Evolutionary conservation across 345 rosid genomes (phyloP), one percentile per base, ranked within the genome.

Genomic region (Turritis glabra): DNA sequence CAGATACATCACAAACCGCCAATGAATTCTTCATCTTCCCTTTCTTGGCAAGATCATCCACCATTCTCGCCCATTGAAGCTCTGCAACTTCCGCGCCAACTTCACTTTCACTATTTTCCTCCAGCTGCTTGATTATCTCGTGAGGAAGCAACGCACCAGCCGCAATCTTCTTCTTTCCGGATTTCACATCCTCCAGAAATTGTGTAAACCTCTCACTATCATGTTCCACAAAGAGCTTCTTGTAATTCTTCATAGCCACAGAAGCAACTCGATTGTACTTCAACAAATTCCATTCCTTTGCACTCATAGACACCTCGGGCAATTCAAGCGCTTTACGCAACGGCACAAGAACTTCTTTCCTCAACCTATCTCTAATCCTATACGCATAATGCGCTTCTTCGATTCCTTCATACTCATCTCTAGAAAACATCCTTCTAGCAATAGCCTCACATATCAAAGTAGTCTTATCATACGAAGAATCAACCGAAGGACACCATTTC

Each of bases 401-500:
- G 2, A 70, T 43, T 0, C 64, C 79, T 27, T 79, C 14, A 9
- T 75, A 74, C 19, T 79, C 82, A 1, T 74, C 79, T 37, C 79
- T 71, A 75, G 54, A 35, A 21, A 79, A 79, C 2, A 79, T 46
- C 21, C 64, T 74, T 44, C 76, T 74, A 40, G 72, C 79, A 2
- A 79, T 70, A 0, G 76, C 72, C 72, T 79, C 82, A 15, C 79
- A 79, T 57, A 79, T 64, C 79, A 79, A 64, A 37, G 60, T 74
- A 27, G 76, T 14, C 63, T 70, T 69, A 50, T 70, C 82, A 43
- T 54, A 79, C 3, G 76, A 74, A 3, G 82, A 79, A 47, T 79
- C 82, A 63, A 74, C 55, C 5, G 73, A 69, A 23, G 79, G 82
- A 56, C 82, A 79, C 82, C 82, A 79, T 18, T 79, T 79, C 4